Conservation (phyloP, 108 stramenopile genomes). For the Cylindrotheca fusiformis region DNA sequence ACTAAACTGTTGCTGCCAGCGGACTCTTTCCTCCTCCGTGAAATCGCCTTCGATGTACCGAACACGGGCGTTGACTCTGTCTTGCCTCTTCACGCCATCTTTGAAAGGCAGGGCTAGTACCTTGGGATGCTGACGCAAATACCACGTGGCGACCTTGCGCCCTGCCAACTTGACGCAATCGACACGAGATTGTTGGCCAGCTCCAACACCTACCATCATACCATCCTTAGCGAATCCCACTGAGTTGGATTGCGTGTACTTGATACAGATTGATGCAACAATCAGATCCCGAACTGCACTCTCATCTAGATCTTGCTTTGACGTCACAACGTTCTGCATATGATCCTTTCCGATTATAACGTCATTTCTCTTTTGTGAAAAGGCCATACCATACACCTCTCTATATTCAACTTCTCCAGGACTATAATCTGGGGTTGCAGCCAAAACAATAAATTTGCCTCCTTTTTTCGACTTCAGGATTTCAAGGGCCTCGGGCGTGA, state of each 20-base stretch:
- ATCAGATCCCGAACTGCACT: constrained; percentile 96
- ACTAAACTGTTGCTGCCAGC: constrained; percentile 90
- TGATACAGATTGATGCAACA: constrained; percentile 95
- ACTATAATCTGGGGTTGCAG: constrained; percentile 80
- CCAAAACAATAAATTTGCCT: constrained; percentile 96
- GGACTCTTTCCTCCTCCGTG: constrained; percentile 85
- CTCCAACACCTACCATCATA: constrained; percentile 99
- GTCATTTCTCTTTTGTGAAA: constrained; percentile 95
- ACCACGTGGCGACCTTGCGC: constrained; percentile 96
- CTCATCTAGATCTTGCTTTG: constrained; percentile 56
- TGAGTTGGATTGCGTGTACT: constrained; percentile 98
- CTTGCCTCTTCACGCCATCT: constrained; percentile 93
- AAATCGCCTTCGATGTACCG: constrained; percentile 98
- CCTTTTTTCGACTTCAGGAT: constrained; percentile 97
- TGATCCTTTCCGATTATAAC: constrained; percentile 73
- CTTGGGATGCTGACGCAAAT: constrained; percentile 97
- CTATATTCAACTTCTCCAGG: constrained; percentile 93
- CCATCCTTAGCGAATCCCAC: constrained; percentile 97
- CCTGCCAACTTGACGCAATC: constrained; percentile 99
- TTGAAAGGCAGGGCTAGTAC: constrained; percentile 93
- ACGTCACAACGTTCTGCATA: constrained; percentile 67
- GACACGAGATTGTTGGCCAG: constrained; percentile 98
- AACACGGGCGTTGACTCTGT: constrained; percentile 98
- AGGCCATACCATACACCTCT: constrained; percentile 97
- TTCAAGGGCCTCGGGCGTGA: constrained; percentile 92